Evolutionary conservation across 2,329 filamentous ascomycete species (phyloP).

Genomic region (Microsporum canis): DNA sequence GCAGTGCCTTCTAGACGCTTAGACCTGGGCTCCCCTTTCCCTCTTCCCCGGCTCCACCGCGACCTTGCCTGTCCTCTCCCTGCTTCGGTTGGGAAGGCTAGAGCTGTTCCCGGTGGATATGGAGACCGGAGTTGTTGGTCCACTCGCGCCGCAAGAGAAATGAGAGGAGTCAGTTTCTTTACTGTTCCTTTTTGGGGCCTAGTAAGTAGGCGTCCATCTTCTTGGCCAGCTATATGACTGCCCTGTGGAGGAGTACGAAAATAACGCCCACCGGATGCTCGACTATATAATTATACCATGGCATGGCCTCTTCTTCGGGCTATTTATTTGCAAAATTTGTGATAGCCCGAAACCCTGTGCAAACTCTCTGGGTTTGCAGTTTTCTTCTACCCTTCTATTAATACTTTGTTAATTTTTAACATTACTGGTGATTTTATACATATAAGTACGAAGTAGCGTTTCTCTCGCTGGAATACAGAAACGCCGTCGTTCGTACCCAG

Average conservation of each 20-base stretch:
- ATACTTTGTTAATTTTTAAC: background rate
- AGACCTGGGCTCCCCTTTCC: constrained; percentile 8
- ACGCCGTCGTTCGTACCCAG: constrained; percentile 1
- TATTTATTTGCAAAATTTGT: background rate
- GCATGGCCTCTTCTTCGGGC: background rate
- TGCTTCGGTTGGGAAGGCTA: constrained; percentile 4
- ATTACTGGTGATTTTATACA: constrained; percentile 1
- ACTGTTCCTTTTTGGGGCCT: background rate
- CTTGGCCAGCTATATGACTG: background rate
- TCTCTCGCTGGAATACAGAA: background rate
- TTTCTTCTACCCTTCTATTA: background rate
- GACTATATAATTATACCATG: background rate
- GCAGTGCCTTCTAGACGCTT: constrained; percentile 7
- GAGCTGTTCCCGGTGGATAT: constrained; percentile 6
- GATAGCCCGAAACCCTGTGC: constrained; percentile 1
- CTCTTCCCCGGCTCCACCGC: constrained; percentile 14
- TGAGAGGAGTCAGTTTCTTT: constrained; percentile 5
- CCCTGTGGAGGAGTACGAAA: background rate
- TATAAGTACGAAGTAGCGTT: background rate
- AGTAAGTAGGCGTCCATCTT: background rate
- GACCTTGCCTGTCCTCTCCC: background rate
- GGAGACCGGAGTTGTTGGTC: constrained; percentile 1
- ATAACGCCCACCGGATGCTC: background rate
- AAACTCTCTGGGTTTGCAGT: constrained; percentile 3
- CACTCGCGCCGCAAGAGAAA: constrained; percentile 4